Conservation (phyloP, 2,329 filamentous ascomycete species). For the Fusarium globosum region DNA sequence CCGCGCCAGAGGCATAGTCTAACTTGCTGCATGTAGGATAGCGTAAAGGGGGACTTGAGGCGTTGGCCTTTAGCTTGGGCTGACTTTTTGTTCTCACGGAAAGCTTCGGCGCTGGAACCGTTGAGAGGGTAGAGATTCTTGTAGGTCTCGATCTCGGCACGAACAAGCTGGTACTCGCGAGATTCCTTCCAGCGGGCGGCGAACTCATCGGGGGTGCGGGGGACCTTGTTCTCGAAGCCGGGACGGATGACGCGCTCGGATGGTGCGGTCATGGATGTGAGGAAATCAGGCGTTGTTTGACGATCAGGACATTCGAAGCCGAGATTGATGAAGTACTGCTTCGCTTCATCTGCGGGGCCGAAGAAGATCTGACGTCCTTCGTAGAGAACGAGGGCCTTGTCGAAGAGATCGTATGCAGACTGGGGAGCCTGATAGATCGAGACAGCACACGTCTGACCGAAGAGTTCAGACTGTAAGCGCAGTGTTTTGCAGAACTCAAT, state of each 20-base stretch:
- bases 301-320: constrained; percentile 72
- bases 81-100: constrained; percentile 43
- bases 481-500: constrained; percentile 45
- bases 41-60: constrained; percentile 59
- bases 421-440: constrained; percentile 72
- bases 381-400: constrained; percentile 75
- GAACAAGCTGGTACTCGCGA: constrained; percentile 25
- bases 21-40: constrained; percentile 60
- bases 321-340: constrained; percentile 69
- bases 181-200: constrained; percentile 50
- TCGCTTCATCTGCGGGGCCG: constrained; percentile 66
- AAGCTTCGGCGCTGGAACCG: constrained; percentile 39
- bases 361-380: constrained; percentile 76
- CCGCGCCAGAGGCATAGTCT: constrained; percentile 56
- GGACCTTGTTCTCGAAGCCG: constrained; percentile 50
- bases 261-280: constrained; percentile 64
- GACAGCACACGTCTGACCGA: constrained; percentile 42
- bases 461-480: constrained; percentile 43
- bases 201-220: constrained; percentile 54
- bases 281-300: constrained; percentile 73
- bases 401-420: constrained; percentile 69
- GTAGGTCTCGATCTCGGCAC: constrained; percentile 49
- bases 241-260: constrained; percentile 49
- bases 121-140: constrained; percentile 43
- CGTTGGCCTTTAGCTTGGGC: constrained; percentile 52